Base-by-base conservation (phyloP, 2,329 filamentous ascomycete species). In the Annulohypoxylon truncatum region DNA sequence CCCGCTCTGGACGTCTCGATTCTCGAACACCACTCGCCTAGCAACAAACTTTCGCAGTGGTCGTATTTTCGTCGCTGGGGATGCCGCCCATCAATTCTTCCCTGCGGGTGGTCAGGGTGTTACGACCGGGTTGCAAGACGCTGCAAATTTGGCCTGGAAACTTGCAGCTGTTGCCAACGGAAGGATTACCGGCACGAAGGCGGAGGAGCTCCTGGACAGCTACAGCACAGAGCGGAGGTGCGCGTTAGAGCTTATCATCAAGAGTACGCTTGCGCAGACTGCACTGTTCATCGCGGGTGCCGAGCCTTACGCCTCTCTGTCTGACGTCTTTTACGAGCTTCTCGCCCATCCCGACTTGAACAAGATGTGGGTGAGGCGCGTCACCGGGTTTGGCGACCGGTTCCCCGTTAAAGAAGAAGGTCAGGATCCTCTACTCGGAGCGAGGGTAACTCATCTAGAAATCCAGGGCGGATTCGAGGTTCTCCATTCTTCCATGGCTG, bases 351-450 rank as follows among this genome's bases (percentile, higher is more conserved):
- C 33, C 33, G 33, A 35, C 10, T 13, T n/a, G 13, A 35, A 35
- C 3, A 35, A 35, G n/a, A 35, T 35, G 33, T 35, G 33, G 33
- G 33, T 52, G 31, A 52, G 31, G 20, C 48, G 48, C 13, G n/a
- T 52, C 18, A 52, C 48, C 28, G 48, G 48, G 13, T 52, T 52
- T 26, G 48, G 31, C 31, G 48, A 52, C 20, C 29, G 29, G 22
- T 52, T 52, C 20, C 48, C 48, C 18, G 18, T 35, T 2, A 31
- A 38, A 22, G 15, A 38, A n/a, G 48, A 52, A 15, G 48, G 31
- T 15, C 48, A 52, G 31, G 48, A 52, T 29, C 31, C 48, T 20
- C 28, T 52, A 10, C 24, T 52, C 9, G 48, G 48, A 7, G 18
- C 29, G 18, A 35, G 48, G 31, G 48, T 52, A 24, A 52, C 48